These are phyloP conservation scores for Hibiscus trionum DNA, from an alignment of 345 rosid genomes.

Conservation along the genomic window DNA sequence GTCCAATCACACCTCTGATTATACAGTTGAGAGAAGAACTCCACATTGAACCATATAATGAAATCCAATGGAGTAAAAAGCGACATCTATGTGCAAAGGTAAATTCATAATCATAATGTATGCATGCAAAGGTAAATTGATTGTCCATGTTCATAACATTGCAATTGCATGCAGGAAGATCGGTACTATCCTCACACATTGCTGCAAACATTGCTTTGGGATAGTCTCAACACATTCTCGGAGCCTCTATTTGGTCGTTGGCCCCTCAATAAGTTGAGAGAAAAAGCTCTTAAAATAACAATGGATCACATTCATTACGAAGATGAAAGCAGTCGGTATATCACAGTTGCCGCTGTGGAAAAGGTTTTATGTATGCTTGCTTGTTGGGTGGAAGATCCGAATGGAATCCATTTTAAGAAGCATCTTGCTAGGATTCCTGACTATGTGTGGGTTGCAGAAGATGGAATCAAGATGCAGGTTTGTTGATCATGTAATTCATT, in stretches of 20 bases:
- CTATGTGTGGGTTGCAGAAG: constrained; percentile 61
- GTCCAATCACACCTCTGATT: constrained; percentile 12
- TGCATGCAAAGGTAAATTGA: too few relatives aligned
- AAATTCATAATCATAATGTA: neutral
- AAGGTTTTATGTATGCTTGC: constrained; percentile 61
- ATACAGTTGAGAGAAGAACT: constrained; percentile 5
- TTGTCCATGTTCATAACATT: too few relatives aligned
- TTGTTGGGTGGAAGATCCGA: constrained; percentile 66
- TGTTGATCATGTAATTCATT: neutral
- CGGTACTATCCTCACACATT: constrained; percentile 28
- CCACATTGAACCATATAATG: constrained; percentile 4
- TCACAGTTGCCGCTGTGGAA: constrained; percentile 50
- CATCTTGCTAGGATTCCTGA: constrained; percentile 60
- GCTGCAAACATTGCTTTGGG: constrained; percentile 38
- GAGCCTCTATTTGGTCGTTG: constrained; percentile 46
- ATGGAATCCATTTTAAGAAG: constrained; percentile 44
- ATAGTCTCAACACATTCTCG: constrained; percentile 33
- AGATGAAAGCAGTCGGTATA: constrained; percentile 54
- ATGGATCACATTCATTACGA: constrained; percentile 56
- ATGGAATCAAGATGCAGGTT: constrained; percentile 57
- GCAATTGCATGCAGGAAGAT: constrained; percentile 38
- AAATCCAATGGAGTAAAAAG: constrained; percentile 42
- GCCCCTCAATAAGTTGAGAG: constrained; percentile 47
- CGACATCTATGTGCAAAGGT: constrained; percentile 51
- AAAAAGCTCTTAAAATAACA: constrained; percentile 36